Percentiles rank a stretch among this genome's conserved stretches.
phyloP scores from a whole-genome alignment of 305 asterid species.

The Fraxinus velutina region DNA sequence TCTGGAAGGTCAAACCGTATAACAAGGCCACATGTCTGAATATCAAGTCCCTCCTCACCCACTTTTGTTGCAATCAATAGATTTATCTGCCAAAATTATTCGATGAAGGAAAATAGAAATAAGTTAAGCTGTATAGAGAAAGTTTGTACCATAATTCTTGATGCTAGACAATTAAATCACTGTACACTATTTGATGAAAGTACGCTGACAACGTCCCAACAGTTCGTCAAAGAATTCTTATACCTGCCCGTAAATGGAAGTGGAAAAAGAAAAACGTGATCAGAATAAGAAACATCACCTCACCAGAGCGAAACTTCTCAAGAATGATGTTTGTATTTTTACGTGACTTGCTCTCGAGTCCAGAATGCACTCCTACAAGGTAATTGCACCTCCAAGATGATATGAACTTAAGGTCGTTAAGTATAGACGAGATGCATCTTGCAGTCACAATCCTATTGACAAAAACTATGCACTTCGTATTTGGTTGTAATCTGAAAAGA shows the following conservation, averaged over 20 bases:
- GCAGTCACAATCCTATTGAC: conserved; percentile 94
- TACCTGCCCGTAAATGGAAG: conserved; percentile 2
- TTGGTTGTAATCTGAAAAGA: conserved; percentile 71
- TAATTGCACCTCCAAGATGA: conserved; percentile 80
- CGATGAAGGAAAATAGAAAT: conserved; percentile 16
- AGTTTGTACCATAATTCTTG: neutral
- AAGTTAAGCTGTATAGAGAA: neutral
- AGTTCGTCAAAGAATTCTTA: conserved; percentile 3
- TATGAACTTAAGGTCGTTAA: conserved; percentile 55
- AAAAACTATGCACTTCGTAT: conserved; percentile 88
- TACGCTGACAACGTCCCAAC: conserved; percentile 18
- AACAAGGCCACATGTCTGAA: conserved; percentile 97
- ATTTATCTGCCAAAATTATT: conserved; percentile 66
- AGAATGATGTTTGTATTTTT: conserved; percentile 61
- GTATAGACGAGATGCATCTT: conserved; percentile 67
- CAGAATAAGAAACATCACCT: conserved; percentile 51
- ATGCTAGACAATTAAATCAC: conserved; percentile 19
- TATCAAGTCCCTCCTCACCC: conserved; percentile 99
- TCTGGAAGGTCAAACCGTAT: conserved; percentile 98
- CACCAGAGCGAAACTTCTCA: conserved; percentile 85
- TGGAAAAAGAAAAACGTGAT: conserved; percentile 16
- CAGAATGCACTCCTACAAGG: conserved; percentile 87
- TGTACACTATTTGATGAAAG: conserved; percentile 1
- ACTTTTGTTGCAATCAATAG: conserved; percentile 96
- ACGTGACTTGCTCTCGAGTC: conserved; percentile 61